phyloP scores from a whole-genome alignment of 352 stramenopile species.

The Globisporangium nunn region DNA sequence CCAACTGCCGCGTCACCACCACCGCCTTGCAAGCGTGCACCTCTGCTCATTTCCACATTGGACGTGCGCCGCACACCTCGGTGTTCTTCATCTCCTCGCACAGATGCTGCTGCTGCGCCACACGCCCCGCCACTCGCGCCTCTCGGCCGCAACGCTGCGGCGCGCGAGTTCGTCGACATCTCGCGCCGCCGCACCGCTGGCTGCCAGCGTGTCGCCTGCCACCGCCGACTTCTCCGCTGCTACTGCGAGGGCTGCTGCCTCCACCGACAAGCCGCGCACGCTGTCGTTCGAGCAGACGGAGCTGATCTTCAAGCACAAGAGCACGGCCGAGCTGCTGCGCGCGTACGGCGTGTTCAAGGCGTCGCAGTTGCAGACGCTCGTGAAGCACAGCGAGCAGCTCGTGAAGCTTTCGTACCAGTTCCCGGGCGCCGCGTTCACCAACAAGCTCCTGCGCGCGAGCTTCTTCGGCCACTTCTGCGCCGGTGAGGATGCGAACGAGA shows the following conservation, averaged over 20 bases:
- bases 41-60: not conserved
- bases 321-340: slow-evolving; percentile 79
- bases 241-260: slow-evolving; percentile 10
- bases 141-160: not conserved
- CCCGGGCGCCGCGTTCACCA: slow-evolving; percentile 74
- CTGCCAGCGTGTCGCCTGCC: slow-evolving; percentile 9
- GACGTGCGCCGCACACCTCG: not conserved
- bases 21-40: not conserved
- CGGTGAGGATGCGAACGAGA: slow-evolving; percentile 84
- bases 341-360: slow-evolving; percentile 84
- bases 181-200: slow-evolving; percentile 5
- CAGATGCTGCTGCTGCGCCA: slow-evolving; percentile 9
- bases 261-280: slow-evolving; percentile 4
- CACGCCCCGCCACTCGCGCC: slow-evolving; percentile 2
- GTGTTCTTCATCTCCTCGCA: not conserved
- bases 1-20: not conserved
- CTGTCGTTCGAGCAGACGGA: slow-evolving; percentile 76
- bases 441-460: slow-evolving; percentile 87
- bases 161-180: slow-evolving; percentile 14
- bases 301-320: slow-evolving; percentile 78
- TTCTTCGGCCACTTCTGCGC: slow-evolving; percentile 98
- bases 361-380: slow-evolving; percentile 82
- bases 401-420: slow-evolving; percentile 82
- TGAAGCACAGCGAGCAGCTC: slow-evolving; percentile 84
- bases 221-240: slow-evolving; percentile 5